A percentile compares a stretch with the other conserved stretches of the same genome.
phyloP scores from a whole-genome alignment of 1,139 yeast genomes.

The Suhomyces bribrorum region DNA sequence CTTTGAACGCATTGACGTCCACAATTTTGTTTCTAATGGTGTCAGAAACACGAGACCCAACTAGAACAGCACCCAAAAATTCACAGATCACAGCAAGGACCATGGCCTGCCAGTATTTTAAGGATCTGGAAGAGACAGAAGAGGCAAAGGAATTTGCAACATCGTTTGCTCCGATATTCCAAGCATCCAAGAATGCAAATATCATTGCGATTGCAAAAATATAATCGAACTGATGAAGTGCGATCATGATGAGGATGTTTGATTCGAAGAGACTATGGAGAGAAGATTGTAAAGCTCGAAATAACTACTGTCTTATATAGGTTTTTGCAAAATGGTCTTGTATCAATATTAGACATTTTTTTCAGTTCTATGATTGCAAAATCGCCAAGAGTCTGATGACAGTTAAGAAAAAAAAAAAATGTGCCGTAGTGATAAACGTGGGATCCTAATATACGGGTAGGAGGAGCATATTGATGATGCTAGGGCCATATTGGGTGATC shows the following conservation, averaged over 20 bases:
- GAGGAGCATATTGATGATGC: too few species aligned
- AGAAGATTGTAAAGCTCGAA: too few species aligned
- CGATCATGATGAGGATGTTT: too few species aligned
- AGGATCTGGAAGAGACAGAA: constrained; percentile 61
- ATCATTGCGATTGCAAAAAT: constrained; percentile 66
- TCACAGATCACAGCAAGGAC: constrained; percentile 66
- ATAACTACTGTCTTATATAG: too few species aligned
- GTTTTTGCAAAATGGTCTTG: too few species aligned
- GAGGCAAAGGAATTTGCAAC: constrained; percentile 82
- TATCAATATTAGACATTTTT: too few species aligned
- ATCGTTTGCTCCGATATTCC: constrained; percentile 82
- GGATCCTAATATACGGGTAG: too few species aligned
- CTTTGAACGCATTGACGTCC: constrained; percentile 48
- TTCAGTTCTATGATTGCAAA: not conserved
- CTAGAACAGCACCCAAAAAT: constrained; percentile 72
- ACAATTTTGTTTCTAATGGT: constrained; percentile 67
- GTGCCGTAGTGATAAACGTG: not conserved
- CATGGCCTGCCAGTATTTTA: constrained; percentile 77
- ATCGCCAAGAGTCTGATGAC: not conserved
- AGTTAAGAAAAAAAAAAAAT: not conserved
- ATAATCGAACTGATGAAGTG: constrained; percentile 61
- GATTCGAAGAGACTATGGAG: too few species aligned
- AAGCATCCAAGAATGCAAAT: constrained; percentile 79
- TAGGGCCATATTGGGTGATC: too few species aligned
- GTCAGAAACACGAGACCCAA: constrained; percentile 69